Conservation (phyloP, 192 early-diverging fungal genomes). For the Polychytrium aggregatum region DNA sequence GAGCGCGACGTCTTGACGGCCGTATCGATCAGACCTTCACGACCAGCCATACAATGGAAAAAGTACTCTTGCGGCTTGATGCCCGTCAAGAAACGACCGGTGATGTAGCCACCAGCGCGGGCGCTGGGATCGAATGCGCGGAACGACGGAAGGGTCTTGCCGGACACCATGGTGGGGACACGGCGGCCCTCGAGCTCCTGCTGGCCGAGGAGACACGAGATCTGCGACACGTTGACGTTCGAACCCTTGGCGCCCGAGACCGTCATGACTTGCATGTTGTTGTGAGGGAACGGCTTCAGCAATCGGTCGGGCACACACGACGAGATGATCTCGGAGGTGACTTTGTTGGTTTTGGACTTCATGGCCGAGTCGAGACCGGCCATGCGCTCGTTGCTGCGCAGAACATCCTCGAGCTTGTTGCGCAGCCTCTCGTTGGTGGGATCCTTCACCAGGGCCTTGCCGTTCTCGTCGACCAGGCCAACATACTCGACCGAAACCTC, state of each 20-base stretch:
- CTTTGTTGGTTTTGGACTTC: slow-evolving; percentile 67
- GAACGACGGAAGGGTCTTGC: slow-evolving; percentile 93
- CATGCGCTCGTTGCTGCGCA: slow-evolving; percentile 74
- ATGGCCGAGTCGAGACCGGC: slow-evolving; percentile 81
- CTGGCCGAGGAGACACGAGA: slow-evolving; percentile 94
- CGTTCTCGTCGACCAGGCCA: slow-evolving; percentile 40
- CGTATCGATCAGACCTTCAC: slow-evolving; percentile 99
- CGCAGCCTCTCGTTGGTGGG: slow-evolving; percentile 12
- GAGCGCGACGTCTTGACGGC: slow-evolving; percentile 99
- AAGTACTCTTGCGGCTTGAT: slow-evolving; percentile 82
- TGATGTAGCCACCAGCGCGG: slow-evolving; percentile 91
- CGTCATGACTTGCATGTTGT: slow-evolving; percentile 99
- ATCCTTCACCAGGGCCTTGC: slow-evolving; percentile 20
- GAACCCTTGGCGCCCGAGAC: slow-evolving; percentile 97
- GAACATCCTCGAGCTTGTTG: slow-evolving; percentile 63
- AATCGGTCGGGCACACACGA: slow-evolving; percentile 64
- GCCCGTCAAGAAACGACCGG: slow-evolving; percentile 96
- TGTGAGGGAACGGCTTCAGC: slow-evolving; percentile 76
- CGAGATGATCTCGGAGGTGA: slow-evolving; percentile 69
- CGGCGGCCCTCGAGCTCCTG: slow-evolving; percentile 95
- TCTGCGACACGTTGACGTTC: slow-evolving; percentile 90
- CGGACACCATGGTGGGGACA: slow-evolving; percentile 96
- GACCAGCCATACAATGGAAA: slow-evolving; percentile 85
- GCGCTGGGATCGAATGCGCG: slow-evolving; percentile 79
- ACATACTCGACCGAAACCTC: slow-evolving; percentile 67